These are phyloP conservation scores for Mallotus nudiflorus DNA, from an alignment of 345 rosid species.

Conservation along the genomic window DNA sequence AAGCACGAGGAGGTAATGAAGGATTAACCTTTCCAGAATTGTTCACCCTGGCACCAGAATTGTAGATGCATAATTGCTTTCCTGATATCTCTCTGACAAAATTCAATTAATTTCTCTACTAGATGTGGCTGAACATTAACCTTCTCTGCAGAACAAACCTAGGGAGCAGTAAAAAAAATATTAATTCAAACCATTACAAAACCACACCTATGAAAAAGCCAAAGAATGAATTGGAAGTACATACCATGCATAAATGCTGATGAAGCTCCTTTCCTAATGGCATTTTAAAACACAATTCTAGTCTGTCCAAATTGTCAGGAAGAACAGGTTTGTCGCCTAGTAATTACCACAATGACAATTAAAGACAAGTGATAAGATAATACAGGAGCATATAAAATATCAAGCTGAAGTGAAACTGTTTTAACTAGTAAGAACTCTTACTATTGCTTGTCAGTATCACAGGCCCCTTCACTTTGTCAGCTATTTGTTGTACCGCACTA, in stretches of 20 bases:
- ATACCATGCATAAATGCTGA: conserved; percentile 53
- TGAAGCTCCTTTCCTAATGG: conserved; percentile 63
- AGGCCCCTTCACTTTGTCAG: conserved; percentile 86
- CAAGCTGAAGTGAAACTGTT: conserved; percentile 6
- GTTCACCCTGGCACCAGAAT: conserved; percentile 84
- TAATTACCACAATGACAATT: conserved; percentile 26
- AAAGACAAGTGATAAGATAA: conserved; percentile 6
- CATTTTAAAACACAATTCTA: conserved; percentile 53
- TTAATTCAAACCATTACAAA: neutral
- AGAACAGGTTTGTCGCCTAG: conserved; percentile 62
- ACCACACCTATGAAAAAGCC: neutral
- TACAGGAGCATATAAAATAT: conserved; percentile 2
- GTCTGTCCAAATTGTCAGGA: conserved; percentile 70
- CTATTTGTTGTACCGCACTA: conserved; percentile 81
- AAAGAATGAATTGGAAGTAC: conserved; percentile 16
- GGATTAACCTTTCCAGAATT: conserved; percentile 51
- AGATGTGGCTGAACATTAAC: conserved; percentile 49
- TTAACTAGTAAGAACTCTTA: conserved; percentile 39
- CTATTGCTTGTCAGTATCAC: conserved; percentile 82
- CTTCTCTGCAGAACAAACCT: conserved; percentile 84
- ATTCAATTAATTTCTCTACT: conserved; percentile 49
- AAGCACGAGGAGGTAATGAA: conserved; percentile 5
- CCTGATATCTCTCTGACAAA: conserved; percentile 71
- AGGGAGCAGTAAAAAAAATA: conserved; percentile 5
- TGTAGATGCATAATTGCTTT: conserved; percentile 79